phyloP scores from a whole-genome alignment of 208 protist genomes.

The Trypanosoma cruzi region DNA sequence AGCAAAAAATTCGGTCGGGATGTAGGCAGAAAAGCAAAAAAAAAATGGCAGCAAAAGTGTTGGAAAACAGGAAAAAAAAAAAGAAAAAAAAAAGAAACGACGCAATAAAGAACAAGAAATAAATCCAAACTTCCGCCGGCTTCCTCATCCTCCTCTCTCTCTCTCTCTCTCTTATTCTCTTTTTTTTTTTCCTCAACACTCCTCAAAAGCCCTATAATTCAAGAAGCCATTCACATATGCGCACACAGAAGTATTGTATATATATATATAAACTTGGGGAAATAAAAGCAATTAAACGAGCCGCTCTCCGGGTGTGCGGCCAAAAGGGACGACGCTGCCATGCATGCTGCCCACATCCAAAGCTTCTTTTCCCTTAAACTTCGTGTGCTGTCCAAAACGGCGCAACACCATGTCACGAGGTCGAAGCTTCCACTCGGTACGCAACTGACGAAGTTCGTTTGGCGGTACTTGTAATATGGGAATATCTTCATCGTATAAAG shows the following conservation, averaged over 20 bases:
- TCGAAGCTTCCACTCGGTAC: constrained; percentile 62
- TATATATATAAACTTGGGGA: not conserved
- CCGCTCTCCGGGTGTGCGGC: constrained; percentile 70
- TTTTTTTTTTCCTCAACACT: not conserved
- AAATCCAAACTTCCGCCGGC: not conserved
- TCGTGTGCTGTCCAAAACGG: constrained; percentile 73
- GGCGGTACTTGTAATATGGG: constrained; percentile 49
- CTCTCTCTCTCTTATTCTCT: not conserved
- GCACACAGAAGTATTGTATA: no score
- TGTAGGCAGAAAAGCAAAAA: not conserved
- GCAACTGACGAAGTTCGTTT: constrained; percentile 67
- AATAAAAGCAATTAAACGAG: constrained; percentile 33
- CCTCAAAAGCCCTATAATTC: not conserved
- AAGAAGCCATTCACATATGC: no score
- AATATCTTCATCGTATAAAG: constrained; percentile 46
- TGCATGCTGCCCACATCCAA: constrained; percentile 73
- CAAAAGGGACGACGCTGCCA: constrained; percentile 81
- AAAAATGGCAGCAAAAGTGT: not conserved
- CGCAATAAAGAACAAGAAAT: not conserved
- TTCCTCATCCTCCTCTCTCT: not conserved
- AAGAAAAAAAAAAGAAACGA: not conserved
- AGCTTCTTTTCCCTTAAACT: constrained; percentile 29
- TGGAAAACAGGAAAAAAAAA: not conserved
- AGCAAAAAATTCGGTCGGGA: not conserved
- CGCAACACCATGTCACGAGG: constrained; percentile 78